phyloP scores from a whole-genome alignment of 2,329 filamentous ascomycete genomes.

The Alternaria brassicae region DNA sequence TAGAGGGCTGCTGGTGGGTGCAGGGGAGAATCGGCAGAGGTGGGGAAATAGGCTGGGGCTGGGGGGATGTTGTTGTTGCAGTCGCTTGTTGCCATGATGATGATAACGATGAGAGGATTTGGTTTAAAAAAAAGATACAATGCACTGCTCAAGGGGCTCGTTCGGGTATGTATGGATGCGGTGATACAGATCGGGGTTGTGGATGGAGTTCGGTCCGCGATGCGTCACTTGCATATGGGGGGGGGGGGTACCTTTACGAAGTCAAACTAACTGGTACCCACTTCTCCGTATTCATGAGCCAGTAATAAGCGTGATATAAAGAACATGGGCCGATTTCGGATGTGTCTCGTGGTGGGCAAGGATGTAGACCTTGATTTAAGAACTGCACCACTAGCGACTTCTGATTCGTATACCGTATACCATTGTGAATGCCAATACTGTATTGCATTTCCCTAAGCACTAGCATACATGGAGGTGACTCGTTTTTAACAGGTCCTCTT shows the following conservation, averaged over 20 bases:
- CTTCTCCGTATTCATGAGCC: slow-evolving; percentile 3
- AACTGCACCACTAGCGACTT: background rate
- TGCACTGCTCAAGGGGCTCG: background rate
- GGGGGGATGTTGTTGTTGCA: slow-evolving; percentile 27
- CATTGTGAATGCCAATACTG: background rate
- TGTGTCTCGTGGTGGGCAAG: background rate
- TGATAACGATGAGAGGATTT: background rate
- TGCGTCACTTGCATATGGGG: background rate
- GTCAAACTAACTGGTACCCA: background rate
- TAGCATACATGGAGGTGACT: background rate
- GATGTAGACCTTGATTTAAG: background rate
- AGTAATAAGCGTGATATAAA: slow-evolving; percentile 9
- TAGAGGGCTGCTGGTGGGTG: slow-evolving; percentile 46
- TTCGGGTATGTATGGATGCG: background rate
- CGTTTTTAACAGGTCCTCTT: background rate
- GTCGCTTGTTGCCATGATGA: slow-evolving; percentile 7
- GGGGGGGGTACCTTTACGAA: background rate
- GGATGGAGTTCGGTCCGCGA: background rate
- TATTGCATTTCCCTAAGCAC: background rate
- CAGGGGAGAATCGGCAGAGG: slow-evolving; percentile 37
- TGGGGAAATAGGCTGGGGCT: slow-evolving; percentile 47
- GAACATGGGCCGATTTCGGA: slow-evolving; percentile 10
- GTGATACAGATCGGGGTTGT: background rate
- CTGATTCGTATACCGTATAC: background rate
- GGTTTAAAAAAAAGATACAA: background rate